These are phyloP conservation scores for Prunella vulgaris DNA, from an alignment of 257 asterid genomes.

Conservation along the genomic window DNA sequence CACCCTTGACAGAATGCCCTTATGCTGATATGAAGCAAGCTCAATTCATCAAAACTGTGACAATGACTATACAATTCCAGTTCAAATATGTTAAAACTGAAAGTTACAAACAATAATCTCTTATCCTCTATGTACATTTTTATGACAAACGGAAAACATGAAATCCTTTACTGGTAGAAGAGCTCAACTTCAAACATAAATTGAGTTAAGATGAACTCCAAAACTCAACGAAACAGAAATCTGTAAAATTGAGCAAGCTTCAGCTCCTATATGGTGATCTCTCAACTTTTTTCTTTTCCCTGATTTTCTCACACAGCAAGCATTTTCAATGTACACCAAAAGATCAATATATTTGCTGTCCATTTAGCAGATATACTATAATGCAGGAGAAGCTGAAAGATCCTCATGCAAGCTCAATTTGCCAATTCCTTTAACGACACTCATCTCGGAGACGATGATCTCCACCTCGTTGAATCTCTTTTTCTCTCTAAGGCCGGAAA, in stretches of 20 bases:
- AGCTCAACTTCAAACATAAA: not conserved
- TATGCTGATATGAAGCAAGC: not conserved
- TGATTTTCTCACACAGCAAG: not conserved
- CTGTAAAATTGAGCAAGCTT: not conserved
- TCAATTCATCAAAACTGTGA: not conserved
- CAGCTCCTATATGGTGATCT: not conserved
- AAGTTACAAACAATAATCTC: not conserved
- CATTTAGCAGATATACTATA: constrained; percentile 11
- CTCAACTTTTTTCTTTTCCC: not conserved
- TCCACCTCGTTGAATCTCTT: constrained; percentile 44
- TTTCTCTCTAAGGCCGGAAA: constrained; percentile 28
- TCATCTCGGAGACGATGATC: constrained; percentile 55
- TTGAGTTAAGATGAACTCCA: not conserved
- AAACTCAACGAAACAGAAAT: not conserved
- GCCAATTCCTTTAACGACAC: constrained; percentile 47
- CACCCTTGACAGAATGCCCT: not conserved
- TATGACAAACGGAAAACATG: not conserved
- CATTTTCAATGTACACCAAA: not conserved
- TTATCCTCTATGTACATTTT: not conserved
- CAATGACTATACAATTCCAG: not conserved
- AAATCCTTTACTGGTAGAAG: not conserved
- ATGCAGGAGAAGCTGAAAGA: constrained; percentile 24
- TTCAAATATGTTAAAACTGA: not conserved
- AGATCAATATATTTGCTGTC: not conserved
- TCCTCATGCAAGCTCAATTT: constrained; percentile 26